Percentiles rank a stretch among this genome's conserved stretches.
Evolutionary conservation across 2,329 filamentous ascomycete genomes (phyloP).

Genomic region (Escovopsis weberi): DNA sequence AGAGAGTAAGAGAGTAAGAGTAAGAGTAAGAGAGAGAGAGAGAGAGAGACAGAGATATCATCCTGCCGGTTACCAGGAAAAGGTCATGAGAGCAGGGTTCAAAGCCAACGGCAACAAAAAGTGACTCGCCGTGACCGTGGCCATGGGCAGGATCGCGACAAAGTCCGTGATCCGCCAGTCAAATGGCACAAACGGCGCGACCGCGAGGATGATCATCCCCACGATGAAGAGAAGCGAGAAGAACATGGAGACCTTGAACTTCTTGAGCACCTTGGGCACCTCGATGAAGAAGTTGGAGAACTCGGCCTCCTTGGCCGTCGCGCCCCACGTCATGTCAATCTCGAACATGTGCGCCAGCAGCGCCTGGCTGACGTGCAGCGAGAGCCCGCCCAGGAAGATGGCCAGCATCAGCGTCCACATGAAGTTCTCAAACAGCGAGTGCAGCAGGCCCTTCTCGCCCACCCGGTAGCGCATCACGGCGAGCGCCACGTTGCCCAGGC

Average conservation of each 20-base stretch:
- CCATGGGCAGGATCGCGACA: conserved; percentile 64
- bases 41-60: not conserved
- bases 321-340: conserved; percentile 75
- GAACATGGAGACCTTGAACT: conserved; percentile 61
- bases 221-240: conserved; percentile 44
- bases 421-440: conserved; percentile 47
- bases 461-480: conserved; percentile 60
- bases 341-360: conserved; percentile 72
- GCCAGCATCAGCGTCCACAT: conserved; percentile 62
- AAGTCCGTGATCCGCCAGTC: conserved; percentile 56
- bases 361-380: conserved; percentile 67
- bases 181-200: conserved; percentile 48
- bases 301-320: conserved; percentile 70
- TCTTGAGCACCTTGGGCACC: conserved; percentile 61
- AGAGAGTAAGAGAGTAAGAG: not conserved
- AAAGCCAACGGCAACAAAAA: conserved; percentile 57
- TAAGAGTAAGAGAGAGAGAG: conserved; percentile 1
- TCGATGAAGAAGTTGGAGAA: conserved; percentile 78
- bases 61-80: conserved; percentile 47
- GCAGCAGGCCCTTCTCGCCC: conserved; percentile 46
- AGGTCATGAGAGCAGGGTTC: conserved; percentile 69
- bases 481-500: conserved; percentile 56
- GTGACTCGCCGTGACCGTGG: conserved; percentile 54
- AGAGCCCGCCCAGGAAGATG: conserved; percentile 72
- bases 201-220: conserved; percentile 50